Conservation (phyloP, 768 basidiomycete genomes). For the Suillus luteus region DNA sequence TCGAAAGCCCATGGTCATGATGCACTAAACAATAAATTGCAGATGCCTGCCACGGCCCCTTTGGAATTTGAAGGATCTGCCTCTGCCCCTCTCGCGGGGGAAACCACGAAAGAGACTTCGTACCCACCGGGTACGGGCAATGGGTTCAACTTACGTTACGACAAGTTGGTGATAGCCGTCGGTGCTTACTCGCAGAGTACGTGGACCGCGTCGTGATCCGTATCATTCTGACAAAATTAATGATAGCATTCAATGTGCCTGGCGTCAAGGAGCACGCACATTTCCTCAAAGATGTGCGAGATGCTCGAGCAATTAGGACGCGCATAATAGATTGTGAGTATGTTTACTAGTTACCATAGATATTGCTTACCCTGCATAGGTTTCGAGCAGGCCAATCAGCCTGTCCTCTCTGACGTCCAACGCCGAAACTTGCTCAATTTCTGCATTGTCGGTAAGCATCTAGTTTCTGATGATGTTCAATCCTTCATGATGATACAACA, state of each 20-base stretch:
- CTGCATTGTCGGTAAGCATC: conserved; percentile 72
- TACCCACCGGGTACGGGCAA: conserved; percentile 26
- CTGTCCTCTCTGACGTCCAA: conserved; percentile 72
- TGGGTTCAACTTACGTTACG: conserved; percentile 65
- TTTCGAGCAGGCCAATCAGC: conserved; percentile 87
- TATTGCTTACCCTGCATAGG: conserved; percentile 37
- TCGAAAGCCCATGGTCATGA: neutral
- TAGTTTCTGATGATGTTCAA: conserved; percentile 3
- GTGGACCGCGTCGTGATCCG: conserved; percentile 18
- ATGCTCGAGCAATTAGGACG: conserved; percentile 69
- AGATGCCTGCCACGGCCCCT: conserved; percentile 67
- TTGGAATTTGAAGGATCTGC: conserved; percentile 31
- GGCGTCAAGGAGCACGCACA: conserved; percentile 81
- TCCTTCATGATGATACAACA: conserved; percentile 7
- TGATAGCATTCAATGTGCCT: conserved; percentile 64
- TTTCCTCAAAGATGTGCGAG: conserved; percentile 80
- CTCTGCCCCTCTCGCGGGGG: conserved; percentile 16
- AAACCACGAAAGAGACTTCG: conserved; percentile 21
- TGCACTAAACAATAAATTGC: neutral
- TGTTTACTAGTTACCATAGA: conserved; percentile 5
- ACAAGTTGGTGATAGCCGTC: conserved; percentile 83
- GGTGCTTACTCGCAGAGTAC: conserved; percentile 85
- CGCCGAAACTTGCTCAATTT: conserved; percentile 79
- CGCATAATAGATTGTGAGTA: conserved; percentile 71
- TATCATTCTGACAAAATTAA: conserved; percentile 10